A percentile compares a stretch with the other conserved stretches of the same genome.
phyloP scores from a whole-genome alignment of 495 filamentous ascomycete genomes.

The Lepraria neglecta region DNA sequence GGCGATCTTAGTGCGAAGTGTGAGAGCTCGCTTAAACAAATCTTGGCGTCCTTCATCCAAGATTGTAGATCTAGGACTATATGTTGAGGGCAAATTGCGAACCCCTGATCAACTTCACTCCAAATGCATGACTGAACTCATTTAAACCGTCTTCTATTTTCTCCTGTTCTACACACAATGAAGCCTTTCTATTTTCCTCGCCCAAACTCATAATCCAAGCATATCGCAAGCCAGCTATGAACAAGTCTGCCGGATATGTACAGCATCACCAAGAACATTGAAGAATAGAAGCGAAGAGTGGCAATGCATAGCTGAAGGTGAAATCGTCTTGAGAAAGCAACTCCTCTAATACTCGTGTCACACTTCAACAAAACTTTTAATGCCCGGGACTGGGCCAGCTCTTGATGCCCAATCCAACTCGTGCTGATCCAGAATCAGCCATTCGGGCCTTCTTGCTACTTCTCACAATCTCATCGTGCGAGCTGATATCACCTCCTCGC shows the following conservation, averaged over 20 bases:
- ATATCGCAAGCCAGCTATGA: neutral
- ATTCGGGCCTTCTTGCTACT: slow-evolving; percentile 56
- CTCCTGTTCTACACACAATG: too few species aligned
- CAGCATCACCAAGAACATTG: neutral
- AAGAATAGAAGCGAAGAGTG: neutral
- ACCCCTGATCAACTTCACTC: neutral
- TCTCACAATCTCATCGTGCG: slow-evolving; percentile 36
- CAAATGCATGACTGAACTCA: neutral
- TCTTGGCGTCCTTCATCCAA: slow-evolving; percentile 7
- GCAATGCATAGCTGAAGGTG: neutral
- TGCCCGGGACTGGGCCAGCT: slow-evolving; percentile 31
- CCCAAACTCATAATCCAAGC: neutral
- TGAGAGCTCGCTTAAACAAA: slow-evolving; percentile 6
- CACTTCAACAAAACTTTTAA: neutral
- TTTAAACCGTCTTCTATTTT: too few species aligned
- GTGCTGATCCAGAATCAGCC: slow-evolving; percentile 35
- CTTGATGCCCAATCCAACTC: slow-evolving; percentile 60
- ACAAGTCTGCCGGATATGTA: neutral
- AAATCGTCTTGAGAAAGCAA: neutral
- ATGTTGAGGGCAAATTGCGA: neutral
- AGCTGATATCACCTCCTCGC: slow-evolving; percentile 50
- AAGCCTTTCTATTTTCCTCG: neutral
- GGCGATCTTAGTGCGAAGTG: slow-evolving; percentile 9
- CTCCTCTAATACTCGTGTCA: neutral
- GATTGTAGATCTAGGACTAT: neutral